Evolutionary conservation across 1,284 basidiomycete species (phyloP), one percentile per base, ranked within the genome.

Genomic region (Cryptococcus maquisensis): DNA sequence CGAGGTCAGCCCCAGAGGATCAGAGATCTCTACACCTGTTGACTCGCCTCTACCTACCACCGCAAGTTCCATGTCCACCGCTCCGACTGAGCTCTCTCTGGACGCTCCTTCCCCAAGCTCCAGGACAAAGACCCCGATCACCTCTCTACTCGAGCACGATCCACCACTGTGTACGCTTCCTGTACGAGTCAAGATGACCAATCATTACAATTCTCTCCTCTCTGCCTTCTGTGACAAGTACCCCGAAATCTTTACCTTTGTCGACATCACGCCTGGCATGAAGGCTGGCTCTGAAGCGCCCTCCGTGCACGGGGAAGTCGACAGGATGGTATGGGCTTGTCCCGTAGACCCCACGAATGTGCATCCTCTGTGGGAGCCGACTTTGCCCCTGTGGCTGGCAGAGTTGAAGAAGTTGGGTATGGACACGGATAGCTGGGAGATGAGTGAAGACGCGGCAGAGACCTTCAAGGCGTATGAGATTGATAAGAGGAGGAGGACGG

Each of bases 331-430:
- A 4, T 74, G 69, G 68, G 69, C 68, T 1, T 71, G 69, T 56
- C 66, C 68, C 13, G 68, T 69, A 0, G 72, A 74, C 54, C 63
- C 63, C 18, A 67, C 66, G 12, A 74, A 73, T 45, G 68, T 74
- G 37, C 72, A 74, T 59, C 71, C 71, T 10, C 52, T 71, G 10
- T 74, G 71, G 71, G 72, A 74, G 57, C 66, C 68, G 45, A 72
- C 72, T 4, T 52, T 73, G 37, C 72, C 72, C 1, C 62, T 74
- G 3, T 74, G 72, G 72, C 52, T 68, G 38, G 60, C 64, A 28
- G 64, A 52, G 44, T 53, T 74, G 36, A 52, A 48, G 26, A 45
- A 38, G 21, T 49, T 55, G 1, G 71, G 70, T 3, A 54, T 74
- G 23, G 62, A 63, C 3, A 64, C 63, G 4, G 61, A 65, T 6